Evolutionary conservation across 495 filamentous ascomycete genomes (phyloP), one percentile per base, ranked within the genome.

Genomic region (Aspergillus panamensis): DNA sequence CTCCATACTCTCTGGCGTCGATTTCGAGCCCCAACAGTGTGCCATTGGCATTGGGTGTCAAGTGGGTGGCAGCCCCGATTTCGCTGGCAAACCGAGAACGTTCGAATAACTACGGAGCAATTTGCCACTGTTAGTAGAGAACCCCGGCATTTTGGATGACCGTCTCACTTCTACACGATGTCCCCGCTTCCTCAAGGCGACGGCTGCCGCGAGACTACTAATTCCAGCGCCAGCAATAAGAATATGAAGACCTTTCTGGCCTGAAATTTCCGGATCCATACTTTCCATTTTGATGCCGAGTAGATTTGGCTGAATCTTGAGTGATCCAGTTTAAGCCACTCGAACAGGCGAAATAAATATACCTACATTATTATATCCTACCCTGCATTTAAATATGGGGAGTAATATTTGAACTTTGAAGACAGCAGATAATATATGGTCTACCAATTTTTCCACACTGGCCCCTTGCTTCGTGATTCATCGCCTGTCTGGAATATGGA

Each of bases 171-270:
- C 64, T 21, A 84, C 81, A n/a, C 73, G 44, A 59, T 85, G 83
- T 10, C 82, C 82, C 45, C 79, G 70, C 29, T 77, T 71, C 17
- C 80, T 72, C 12, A 86, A 62, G 8, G 73, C 80, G 59, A 84
- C 78, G 0, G 82, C 82, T 13, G 81, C 76, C 1, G 75, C 68
- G 29, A 84, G 62, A 8, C 82, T 81, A 12, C 80, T 80, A 19
- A 84, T 84, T 0, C 83, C 82, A 14, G 78, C 82, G 13, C 82
- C 82, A n/a, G 81, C 75, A 20, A 85, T 81, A 58, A 75, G 55
- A 49, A 83, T 64, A n/a, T 60, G 65, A 16, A 73, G 62, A 20
- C 68, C 67, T 7, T 48, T 29, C 25, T 60, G 50, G 35, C 58
- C 29, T 16, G 45, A 8, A 8, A 9, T 33, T 58, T 16, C 42